Evolutionary conservation across 371 early-diverging fungal genomes (phyloP).

Genomic region (Mucor piriformis): DNA sequence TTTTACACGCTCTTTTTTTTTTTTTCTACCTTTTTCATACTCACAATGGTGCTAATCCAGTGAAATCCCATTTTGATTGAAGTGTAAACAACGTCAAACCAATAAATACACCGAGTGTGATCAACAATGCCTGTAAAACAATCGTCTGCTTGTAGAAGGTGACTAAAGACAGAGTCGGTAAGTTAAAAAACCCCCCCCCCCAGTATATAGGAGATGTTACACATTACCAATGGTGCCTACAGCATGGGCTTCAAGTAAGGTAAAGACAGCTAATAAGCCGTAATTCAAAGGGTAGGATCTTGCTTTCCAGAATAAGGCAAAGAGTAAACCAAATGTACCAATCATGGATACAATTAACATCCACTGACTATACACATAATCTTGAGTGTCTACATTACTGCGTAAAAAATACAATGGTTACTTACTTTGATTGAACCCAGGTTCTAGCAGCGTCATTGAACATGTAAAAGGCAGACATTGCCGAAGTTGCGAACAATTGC

Average conservation of each 20-base stretch:
- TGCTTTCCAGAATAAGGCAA: constrained; percentile 66
- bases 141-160: constrained; percentile 56
- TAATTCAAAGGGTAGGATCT: constrained; percentile 70
- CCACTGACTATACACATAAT: constrained; percentile 43
- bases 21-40: constrained; percentile 3
- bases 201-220: background rate
- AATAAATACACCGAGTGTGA: constrained; percentile 76
- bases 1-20: background rate
- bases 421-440: constrained; percentile 64
- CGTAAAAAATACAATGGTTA: constrained; percentile 3
- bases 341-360: constrained; percentile 43
- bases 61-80: constrained; percentile 76
- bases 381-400: background rate
- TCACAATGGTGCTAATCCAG: constrained; percentile 66
- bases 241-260: constrained; percentile 66
- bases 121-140: constrained; percentile 75
- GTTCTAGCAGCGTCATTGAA: constrained; percentile 49
- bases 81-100: constrained; percentile 77
- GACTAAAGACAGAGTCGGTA: constrained; percentile 31
- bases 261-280: constrained; percentile 65
- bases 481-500: constrained; percentile 66
- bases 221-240: constrained; percentile 64
- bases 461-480: constrained; percentile 62
- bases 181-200: constrained; percentile 1
- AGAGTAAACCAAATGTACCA: constrained; percentile 52